Evolutionary conservation across 2,329 filamentous ascomycete species (phyloP), one percentile per base, ranked within the genome.

Genomic region (Fusarium aywerte): DNA sequence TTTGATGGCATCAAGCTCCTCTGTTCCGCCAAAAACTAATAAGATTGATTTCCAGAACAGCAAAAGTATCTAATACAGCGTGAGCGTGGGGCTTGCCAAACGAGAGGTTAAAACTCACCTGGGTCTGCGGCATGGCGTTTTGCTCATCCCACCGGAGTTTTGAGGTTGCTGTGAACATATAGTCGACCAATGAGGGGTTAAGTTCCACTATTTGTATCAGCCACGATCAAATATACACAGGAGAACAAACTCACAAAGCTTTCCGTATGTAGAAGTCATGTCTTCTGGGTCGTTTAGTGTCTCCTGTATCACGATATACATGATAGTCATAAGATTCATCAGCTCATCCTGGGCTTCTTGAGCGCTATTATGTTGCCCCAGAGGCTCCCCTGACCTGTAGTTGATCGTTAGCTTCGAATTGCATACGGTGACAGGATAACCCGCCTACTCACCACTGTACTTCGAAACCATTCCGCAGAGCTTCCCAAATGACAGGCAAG

Each of bases 41-140:
- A 98, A 82, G 10, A 97, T 87, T 1, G 92, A 90, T 80, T 99
- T 99, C 95, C 96, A 98, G 47, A 96, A 87, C 3, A 98, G 82
- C 9, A 97, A 82, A 53, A 97, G 88, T 38, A 96, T 87, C 85
- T 91, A 72, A 11, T 10, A 13, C 10, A 10, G 27, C 31, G 58
- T 80, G 42, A 78, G 71, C 42, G 32, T 52, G 32, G 35, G 35
- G 18, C 10, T 5, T 16, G 5, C 10, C 12, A 23, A 21, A n/a
- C 27, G 15, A 3, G 20, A 32, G 13, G 44, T 18, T 5, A 25
- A 23, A 18, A 65, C 68, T 79, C 83, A 91, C 81, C 83, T 90
- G 84, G 68, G 87, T 87, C 60, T 91, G 86, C 55, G 83, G 90
- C 75, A 84, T 83, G 65, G 79, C 73, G 16, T 79, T 88, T 73